Percentiles rank a stretch among this genome's conserved stretches.
Evolutionary conservation across 192 early-diverging fungal species (phyloP).

Genomic region (Gigaspora rosea): DNA sequence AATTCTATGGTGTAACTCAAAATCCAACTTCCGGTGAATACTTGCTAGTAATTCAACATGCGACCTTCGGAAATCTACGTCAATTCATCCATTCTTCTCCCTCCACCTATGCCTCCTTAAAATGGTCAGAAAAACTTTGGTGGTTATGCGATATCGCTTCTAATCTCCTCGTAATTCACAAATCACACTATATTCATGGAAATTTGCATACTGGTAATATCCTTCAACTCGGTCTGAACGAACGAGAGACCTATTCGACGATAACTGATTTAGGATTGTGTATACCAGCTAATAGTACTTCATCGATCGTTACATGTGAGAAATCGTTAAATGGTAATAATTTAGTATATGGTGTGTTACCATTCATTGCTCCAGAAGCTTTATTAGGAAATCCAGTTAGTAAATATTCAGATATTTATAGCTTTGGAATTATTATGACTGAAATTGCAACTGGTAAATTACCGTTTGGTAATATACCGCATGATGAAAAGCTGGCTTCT

Average conservation of each 20-base stretch:
- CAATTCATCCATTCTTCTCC: not conserved
- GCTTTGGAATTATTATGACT: constrained; percentile 18
- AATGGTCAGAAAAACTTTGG: constrained; percentile 18
- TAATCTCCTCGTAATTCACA: constrained; percentile 2
- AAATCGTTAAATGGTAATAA: not conserved
- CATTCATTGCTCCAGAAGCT: constrained; percentile 21
- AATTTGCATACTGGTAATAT: constrained; percentile 23
- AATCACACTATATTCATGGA: not conserved
- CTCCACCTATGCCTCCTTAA: not conserved
- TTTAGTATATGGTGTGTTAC: constrained; percentile 18
- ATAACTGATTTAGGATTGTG: constrained; percentile 3
- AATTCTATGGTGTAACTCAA: constrained; percentile 14
- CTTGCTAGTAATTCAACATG: constrained; percentile 10
- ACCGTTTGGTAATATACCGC: constrained; percentile 10
- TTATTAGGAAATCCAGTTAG: not conserved
- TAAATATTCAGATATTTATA: constrained; percentile 9
- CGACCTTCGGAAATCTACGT: not conserved
- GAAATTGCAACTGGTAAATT: constrained; percentile 9
- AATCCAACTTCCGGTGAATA: not conserved
- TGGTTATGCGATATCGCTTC: constrained; percentile 11
- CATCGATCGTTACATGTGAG: not conserved
- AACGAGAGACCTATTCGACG: not conserved
- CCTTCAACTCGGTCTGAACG: not conserved
- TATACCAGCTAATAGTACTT: not conserved
- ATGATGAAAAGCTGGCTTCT: constrained; percentile 2